Evolutionary conservation across 495 filamentous ascomycete genomes (phyloP).

Genomic region (Penicillium ucsense): DNA sequence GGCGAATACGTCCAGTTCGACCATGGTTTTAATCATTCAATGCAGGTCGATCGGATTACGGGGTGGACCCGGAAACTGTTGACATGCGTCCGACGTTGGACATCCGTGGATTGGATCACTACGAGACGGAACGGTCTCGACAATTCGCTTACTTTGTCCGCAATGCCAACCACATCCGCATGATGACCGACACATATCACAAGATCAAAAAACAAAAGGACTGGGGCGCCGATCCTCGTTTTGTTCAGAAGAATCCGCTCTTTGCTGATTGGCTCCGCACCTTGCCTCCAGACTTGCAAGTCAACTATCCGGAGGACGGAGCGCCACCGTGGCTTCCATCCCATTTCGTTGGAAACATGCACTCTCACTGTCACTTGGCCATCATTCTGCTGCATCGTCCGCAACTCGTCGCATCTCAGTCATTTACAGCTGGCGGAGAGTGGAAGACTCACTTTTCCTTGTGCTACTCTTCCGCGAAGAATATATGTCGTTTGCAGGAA

Average conservation of each 20-base stretch:
- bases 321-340: conserved; percentile 79
- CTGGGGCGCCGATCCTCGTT: conserved; percentile 81
- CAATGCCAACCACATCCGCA: conserved; percentile 67
- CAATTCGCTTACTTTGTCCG: conserved; percentile 75
- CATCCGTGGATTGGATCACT: conserved; percentile 58
- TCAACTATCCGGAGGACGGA: conserved; percentile 69
- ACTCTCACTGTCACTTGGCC: conserved; percentile 83
- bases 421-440: conserved; percentile 57
- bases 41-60: conserved; percentile 72
- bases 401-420: conserved; percentile 69
- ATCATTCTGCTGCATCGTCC: conserved; percentile 85
- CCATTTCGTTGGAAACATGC: conserved; percentile 85
- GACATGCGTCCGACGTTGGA: conserved; percentile 61
- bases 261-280: conserved; percentile 66
- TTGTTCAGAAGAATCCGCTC: conserved; percentile 65
- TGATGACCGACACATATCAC: conserved; percentile 64
- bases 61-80: conserved; percentile 64
- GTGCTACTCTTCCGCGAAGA: conserved; percentile 80
- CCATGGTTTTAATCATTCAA: no score
- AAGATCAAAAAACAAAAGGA: conserved; percentile 76
- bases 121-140: conserved; percentile 67
- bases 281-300: conserved; percentile 68
- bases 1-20: no score
- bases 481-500: conserved; percentile 85
- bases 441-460: conserved; percentile 86